Evolutionary conservation across 2,329 filamentous ascomycete species (phyloP), one percentile per base, ranked within the genome.

Genomic region (Grosmannia clavigera): DNA sequence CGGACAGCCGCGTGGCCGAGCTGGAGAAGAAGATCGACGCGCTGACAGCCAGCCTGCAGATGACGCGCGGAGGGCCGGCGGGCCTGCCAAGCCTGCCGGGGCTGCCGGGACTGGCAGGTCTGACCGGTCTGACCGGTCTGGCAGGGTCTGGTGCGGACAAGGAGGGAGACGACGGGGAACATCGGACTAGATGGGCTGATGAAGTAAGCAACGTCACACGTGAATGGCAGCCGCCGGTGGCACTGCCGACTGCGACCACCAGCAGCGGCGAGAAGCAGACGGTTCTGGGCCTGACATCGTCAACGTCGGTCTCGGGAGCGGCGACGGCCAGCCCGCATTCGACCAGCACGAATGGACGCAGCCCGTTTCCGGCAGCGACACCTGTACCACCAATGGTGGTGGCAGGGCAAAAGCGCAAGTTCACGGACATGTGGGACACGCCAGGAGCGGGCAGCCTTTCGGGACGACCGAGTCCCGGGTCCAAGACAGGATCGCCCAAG

Each of bases 11-110:
- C 58, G 91, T 96, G 14, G 87, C 90, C 10, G 91, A 96, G 75
- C 78, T 96, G 58, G 91, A 96, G 76, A 90, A 87, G 77, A 95
- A 95, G 76, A 92, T 96, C 64, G 90, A 96, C 75, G 88, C 87
- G 10, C 71, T 96, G 69, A 95, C 89, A 9, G 88, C 90, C 7
- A 90, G 84, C 43, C 70, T 96, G 64, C 85, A 90, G 54, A 83
- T 87, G 2, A 73, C 69, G 59, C 68, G 69, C 3, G 50, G 50
- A 4, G 27, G 7, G 11, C 50, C 50, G 50, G 25, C 14, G 2
- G 27, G 19, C 31, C 5, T 31, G 16, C 14, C 3, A 5, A 29
- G 11, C 5, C 3, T 14, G 14, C 5, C 11, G 51, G 51, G 12
- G 27, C 19, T 22, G 43, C 14, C 7, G 43, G 43, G 16, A 5